Base-by-base conservation (phyloP, 202 grass and related monocot genomes). In the Alloteropsis angusta region DNA sequence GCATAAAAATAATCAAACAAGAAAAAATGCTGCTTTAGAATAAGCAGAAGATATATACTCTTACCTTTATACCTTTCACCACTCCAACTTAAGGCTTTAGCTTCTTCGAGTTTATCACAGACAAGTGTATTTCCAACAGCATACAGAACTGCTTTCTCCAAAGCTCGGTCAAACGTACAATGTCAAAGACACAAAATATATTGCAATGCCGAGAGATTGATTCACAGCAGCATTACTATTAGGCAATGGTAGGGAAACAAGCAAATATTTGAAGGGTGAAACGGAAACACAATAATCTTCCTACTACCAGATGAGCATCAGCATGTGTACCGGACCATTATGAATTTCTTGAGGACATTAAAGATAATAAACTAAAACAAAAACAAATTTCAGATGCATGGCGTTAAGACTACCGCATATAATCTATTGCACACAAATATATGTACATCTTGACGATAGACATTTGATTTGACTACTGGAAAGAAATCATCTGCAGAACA, bases 81-180 rank as follows among this genome's bases (percentile, higher is more conserved):
- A 25, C 83, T 94, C 95, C 95, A 98, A 88, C 95, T 98, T 76
- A 98, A 83, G 52, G 67, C 68, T 85, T 98, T 98, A 64, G 95
- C 95, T 94, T 98, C 95, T 44, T 98, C 95, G 76, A 98, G 95
- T 75, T 70, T 86, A 85, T 98, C 95, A 92, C 95, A 98, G 38
- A 98, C 95, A 88, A 98, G 91, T 60, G 95, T 98, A 84, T 94
- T 98, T 71, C 89, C 91, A 90, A 98, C 95, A 85, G 95, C 95
- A 85, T 90, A 98, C 73, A 98, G 56, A 75, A 98, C 92, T 66
- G 95, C 95, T 83, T 92, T 98, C 92, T 98, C 95, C 89, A 98
- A 92, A 60, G 87, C 91, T 79, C 91, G 91, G 74, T 98, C 95
- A 71, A 92, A 98, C 23, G 95, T 98, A 90, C 43, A 85, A 81